Evolutionary conservation across 495 filamentous ascomycete species (phyloP).

Genomic region (Podospora pseudoanserina): DNA sequence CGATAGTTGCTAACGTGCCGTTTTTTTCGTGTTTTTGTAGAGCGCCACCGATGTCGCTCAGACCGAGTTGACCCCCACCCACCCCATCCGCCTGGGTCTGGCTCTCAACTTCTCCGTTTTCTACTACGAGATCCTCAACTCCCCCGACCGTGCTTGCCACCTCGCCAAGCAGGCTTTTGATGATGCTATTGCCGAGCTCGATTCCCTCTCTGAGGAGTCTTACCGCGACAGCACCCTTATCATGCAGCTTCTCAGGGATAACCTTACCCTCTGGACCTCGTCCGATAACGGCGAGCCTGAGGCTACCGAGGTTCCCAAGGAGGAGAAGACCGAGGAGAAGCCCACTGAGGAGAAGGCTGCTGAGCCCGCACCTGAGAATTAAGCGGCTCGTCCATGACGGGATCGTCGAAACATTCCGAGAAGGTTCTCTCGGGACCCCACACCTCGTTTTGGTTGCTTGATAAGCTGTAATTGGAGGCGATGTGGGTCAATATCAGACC

Average conservation of each 20-base stretch:
- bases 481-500: not conserved
- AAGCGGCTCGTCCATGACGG: conserved; percentile 19
- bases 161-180: conserved; percentile 99
- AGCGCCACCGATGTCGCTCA: conserved; percentile 92
- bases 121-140: conserved; percentile 99
- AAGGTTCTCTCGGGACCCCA: not conserved
- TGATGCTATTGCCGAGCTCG: conserved; percentile 98
- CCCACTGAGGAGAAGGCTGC: conserved; percentile 53
- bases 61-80: conserved; percentile 95
- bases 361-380: conserved; percentile 45
- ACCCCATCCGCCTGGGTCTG: conserved; percentile 97
- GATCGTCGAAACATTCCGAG: not conserved
- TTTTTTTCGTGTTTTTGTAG: not conserved
- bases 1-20: not conserved
- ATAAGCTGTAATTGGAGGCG: not conserved
- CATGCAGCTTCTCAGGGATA: conserved; percentile 99
- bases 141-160: conserved; percentile 97
- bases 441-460: not conserved
- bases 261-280: conserved; percentile 98
- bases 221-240: conserved; percentile 99
- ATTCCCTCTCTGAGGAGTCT: conserved; percentile 98
- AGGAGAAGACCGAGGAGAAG: conserved; percentile 56
- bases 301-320: conserved; percentile 58
- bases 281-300: conserved; percentile 87
- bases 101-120: conserved; percentile 99